Percentiles rank a stretch among this genome's conserved stretches.
Conservation (phyloP, 2,329 filamentous ascomycete species). For the Corynespora cassiicola region DNA sequence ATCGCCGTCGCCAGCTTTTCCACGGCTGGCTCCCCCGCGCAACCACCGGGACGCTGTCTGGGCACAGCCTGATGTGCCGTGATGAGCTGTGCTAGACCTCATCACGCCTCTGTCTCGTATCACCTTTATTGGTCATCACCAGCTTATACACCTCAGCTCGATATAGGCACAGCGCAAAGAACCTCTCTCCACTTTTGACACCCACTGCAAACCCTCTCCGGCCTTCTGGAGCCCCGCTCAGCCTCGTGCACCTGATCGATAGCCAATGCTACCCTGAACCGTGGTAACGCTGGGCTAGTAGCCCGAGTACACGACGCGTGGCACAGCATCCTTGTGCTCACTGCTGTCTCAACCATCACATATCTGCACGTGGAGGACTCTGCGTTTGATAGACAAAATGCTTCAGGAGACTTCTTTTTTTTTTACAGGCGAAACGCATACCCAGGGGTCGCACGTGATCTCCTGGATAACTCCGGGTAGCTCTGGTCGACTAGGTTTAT, state of each 20-base stretch:
- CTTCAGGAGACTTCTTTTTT: no score
- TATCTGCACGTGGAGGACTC: slow-evolving; percentile 10
- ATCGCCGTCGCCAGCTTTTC: no score
- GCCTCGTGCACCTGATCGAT: background rate
- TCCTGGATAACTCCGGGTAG: no score
- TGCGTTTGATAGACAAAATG: slow-evolving; percentile 5
- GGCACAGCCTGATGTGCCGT: background rate
- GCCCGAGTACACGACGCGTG: slow-evolving; percentile 5
- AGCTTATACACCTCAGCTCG: background rate
- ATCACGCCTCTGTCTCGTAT: slow-evolving; percentile 12
- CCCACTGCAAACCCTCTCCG: background rate
- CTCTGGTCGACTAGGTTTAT: no score
- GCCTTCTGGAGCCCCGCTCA: background rate
- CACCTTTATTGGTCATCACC: slow-evolving; percentile 2
- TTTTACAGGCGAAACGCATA: no score
- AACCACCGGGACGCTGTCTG: no score
- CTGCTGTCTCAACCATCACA: slow-evolving; percentile 10
- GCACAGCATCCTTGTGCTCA: slow-evolving; percentile 13
- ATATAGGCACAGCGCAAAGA: background rate
- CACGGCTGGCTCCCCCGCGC: no score
- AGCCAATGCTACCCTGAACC: slow-evolving; percentile 1
- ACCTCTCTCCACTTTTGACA: background rate
- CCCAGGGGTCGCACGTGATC: no score
- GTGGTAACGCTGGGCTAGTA: slow-evolving; percentile 8
- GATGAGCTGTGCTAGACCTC: slow-evolving; percentile 6